Evolutionary conservation across 495 filamentous ascomycete species (phyloP).

Genomic region (Penicillium coffeae): DNA sequence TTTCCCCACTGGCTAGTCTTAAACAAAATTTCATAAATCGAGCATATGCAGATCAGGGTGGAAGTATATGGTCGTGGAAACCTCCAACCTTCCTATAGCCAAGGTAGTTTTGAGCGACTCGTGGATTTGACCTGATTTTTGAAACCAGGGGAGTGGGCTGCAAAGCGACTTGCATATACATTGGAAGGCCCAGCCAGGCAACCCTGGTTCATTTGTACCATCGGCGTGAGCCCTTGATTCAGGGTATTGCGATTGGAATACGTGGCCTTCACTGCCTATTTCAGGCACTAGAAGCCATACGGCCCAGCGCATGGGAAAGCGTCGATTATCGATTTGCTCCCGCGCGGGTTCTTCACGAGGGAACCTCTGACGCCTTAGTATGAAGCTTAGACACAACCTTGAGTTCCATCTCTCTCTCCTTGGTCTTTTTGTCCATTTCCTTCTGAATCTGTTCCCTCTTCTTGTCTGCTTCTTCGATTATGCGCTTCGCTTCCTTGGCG

Average conservation of each 20-base stretch:
- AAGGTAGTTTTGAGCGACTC: neutral
- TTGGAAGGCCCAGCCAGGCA: no score
- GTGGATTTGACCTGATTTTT: neutral
- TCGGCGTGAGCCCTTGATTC: no score
- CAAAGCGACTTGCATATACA: no score
- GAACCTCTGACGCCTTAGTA: conserved; percentile 32
- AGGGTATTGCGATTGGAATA: no score
- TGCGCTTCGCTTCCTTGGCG: conserved; percentile 39
- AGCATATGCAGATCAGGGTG: neutral
- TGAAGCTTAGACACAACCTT: conserved; percentile 45
- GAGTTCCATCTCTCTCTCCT: conserved; percentile 43
- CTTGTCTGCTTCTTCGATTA: conserved; percentile 34
- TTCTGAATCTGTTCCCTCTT: conserved; percentile 42
- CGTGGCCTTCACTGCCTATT: no score
- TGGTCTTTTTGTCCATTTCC: conserved; percentile 44
- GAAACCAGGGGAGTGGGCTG: no score
- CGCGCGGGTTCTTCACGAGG: conserved; percentile 20
- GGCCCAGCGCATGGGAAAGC: neutral
- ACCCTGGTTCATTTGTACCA: no score
- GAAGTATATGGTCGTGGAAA: no score
- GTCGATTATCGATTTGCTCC: neutral
- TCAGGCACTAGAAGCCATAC: no score
- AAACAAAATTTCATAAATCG: neutral
- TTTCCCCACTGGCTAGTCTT: no score
- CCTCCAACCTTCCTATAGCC: no score